Evolutionary conservation across 2,329 filamentous ascomycete species (phyloP).

Genomic region (Emmonsia crescens): DNA sequence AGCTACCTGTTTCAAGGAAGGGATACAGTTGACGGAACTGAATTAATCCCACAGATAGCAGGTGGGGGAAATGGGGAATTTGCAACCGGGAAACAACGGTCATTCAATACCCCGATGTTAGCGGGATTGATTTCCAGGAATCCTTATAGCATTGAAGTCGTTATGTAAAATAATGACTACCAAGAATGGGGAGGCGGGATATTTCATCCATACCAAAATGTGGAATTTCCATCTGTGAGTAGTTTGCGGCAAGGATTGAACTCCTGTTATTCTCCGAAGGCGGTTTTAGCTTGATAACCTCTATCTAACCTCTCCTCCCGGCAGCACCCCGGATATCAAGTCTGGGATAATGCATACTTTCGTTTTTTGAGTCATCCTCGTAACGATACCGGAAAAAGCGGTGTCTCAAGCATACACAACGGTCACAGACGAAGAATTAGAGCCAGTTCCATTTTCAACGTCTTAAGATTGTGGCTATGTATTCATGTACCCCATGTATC

Average conservation of each 20-base stretch:
- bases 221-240: background rate
- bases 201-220: background rate
- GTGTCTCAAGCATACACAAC: background rate
- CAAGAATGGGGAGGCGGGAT: background rate
- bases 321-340: background rate
- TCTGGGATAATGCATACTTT: background rate
- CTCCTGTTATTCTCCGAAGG: background rate
- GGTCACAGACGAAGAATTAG: background rate
- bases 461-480: background rate
- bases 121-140: background rate
- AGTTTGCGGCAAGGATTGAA: too few species aligned
- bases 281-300: background rate
- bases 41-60: background rate
- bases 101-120: background rate
- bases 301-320: background rate
- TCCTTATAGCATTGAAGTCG: too few species aligned
- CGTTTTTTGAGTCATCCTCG: background rate
- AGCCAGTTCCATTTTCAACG: background rate
- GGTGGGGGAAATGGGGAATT: too few species aligned
- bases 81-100: background rate
- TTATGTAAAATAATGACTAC: background rate
- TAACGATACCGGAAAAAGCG: background rate
- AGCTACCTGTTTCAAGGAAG: background rate
- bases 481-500: background rate
- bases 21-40: background rate